Evolutionary conservation across 139 green algal genomes (phyloP).

Genomic region (Pseudopediastrum boryanum): DNA sequence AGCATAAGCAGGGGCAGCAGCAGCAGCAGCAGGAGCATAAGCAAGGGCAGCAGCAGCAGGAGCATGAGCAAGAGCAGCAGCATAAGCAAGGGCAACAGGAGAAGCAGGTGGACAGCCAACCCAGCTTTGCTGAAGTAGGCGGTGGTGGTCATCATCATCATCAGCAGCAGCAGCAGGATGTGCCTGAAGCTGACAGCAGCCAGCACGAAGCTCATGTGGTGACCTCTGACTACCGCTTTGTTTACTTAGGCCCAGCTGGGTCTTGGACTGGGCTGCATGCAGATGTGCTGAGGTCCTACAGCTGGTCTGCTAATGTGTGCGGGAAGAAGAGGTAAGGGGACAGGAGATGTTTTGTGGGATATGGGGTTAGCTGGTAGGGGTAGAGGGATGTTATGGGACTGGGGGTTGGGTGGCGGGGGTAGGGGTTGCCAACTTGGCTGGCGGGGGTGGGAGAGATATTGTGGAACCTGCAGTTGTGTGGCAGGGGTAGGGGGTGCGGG

Average conservation of each 20-base stretch:
- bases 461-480: too few species aligned
- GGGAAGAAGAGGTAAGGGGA: conserved; percentile 62
- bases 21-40: not conserved
- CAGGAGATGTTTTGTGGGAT: not conserved
- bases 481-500: too few species aligned
- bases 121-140: not conserved
- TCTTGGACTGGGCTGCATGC: conserved; percentile 82
- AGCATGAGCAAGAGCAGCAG: too few species aligned
- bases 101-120: not conserved
- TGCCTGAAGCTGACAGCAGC: not conserved
- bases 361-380: not conserved
- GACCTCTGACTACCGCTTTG: conserved; percentile 72
- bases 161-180: not conserved
- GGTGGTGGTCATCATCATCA: not conserved
- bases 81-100: not conserved
- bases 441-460: too few species aligned
- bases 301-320: conserved; percentile 82
- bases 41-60: conserved; percentile 1
- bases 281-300: conserved; percentile 87
- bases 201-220: too few species aligned
- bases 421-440: too few species aligned
- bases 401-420: too few species aligned
- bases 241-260: conserved; percentile 84
- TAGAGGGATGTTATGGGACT: too few species aligned
- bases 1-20: not conserved